These are phyloP conservation scores for Cryphonectria japonica DNA, from an alignment of 2,329 filamentous ascomycete species.

Conservation along the genomic window DNA sequence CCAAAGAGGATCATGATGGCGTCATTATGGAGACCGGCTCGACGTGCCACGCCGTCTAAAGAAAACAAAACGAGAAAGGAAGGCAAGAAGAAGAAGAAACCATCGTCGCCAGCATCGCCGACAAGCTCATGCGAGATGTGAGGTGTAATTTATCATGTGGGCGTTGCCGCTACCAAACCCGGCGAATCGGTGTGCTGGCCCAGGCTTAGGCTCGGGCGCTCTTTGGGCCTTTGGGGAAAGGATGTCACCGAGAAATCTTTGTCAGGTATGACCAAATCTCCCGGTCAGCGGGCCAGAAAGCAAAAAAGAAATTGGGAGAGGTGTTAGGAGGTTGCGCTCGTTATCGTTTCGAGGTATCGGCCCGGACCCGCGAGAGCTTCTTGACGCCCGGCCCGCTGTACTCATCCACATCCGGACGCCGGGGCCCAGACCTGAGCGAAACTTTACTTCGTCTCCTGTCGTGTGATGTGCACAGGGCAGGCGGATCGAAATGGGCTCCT, in stretches of 20 bases:
- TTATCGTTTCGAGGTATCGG: not conserved
- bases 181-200: not conserved
- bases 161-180: not conserved
- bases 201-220: not conserved
- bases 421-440: not conserved
- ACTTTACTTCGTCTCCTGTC: not conserved
- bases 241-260: not conserved
- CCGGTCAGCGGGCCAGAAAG: not conserved
- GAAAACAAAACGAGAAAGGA: not conserved
- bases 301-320: not conserved
- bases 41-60: not conserved
- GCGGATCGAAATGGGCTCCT: no score
- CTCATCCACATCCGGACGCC: not conserved
- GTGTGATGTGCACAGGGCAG: not conserved
- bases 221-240: no score
- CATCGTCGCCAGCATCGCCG: not conserved
- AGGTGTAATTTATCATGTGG: not conserved
- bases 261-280: not conserved
- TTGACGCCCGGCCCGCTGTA: slow-evolving; percentile 6
- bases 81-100: not conserved
- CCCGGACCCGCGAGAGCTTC: slow-evolving; percentile 3
- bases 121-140: not conserved
- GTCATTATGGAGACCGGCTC: not conserved
- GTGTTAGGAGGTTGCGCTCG: not conserved
- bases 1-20: not conserved